A percentile compares a stretch with the other conserved stretches of the same genome.
phyloP scores from a whole-genome alignment of 2,329 filamentous ascomycete genomes.

The Exophiala aquamarina region DNA sequence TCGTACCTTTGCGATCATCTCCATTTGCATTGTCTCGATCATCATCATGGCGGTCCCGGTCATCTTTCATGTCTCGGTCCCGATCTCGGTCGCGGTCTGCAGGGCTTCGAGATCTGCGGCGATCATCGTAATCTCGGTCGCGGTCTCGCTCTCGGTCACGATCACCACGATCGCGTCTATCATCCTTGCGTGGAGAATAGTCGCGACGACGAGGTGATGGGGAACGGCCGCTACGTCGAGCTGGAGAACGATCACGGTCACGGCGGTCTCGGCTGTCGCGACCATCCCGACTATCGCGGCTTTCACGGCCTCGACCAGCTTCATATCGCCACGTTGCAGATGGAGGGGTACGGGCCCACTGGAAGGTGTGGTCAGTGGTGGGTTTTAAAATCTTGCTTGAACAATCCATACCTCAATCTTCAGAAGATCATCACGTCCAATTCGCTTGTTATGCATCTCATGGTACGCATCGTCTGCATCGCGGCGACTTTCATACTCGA shows the following conservation, averaged over 20 bases:
- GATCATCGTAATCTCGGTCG: constrained; percentile 50
- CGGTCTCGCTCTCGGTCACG: constrained; percentile 60
- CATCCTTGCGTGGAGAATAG: constrained; percentile 85
- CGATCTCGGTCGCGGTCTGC: constrained; percentile 65
- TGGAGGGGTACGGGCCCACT: constrained; percentile 98
- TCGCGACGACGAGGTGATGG: constrained; percentile 63
- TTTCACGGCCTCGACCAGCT: constrained; percentile 69
- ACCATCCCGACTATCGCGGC: constrained; percentile 31
- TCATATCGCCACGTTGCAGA: constrained; percentile 99
- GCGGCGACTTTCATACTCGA: constrained; percentile 97
- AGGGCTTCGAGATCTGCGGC: constrained; percentile 68
- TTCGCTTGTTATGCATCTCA: constrained; percentile 99
- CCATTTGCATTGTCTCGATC: constrained; percentile 77
- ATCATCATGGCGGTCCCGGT: constrained; percentile 68
- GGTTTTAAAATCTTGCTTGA: background rate
- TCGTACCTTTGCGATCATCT: constrained; percentile 83
- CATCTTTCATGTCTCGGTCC: constrained; percentile 51
- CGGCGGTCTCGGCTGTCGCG: constrained; percentile 55
- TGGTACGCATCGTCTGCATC: constrained; percentile 99
- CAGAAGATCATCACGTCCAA: constrained; percentile 89
- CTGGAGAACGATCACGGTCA: constrained; percentile 73
- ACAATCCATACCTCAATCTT: constrained; percentile 82
- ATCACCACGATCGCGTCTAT: constrained; percentile 72
- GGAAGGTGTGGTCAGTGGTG: background rate
- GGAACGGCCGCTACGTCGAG: constrained; percentile 69